Percentiles rank a stretch among this genome's conserved stretches.
Evolutionary conservation across 176 grass and related monocot genomes (phyloP).

Genomic region (Rhynchospora breviuscula): DNA sequence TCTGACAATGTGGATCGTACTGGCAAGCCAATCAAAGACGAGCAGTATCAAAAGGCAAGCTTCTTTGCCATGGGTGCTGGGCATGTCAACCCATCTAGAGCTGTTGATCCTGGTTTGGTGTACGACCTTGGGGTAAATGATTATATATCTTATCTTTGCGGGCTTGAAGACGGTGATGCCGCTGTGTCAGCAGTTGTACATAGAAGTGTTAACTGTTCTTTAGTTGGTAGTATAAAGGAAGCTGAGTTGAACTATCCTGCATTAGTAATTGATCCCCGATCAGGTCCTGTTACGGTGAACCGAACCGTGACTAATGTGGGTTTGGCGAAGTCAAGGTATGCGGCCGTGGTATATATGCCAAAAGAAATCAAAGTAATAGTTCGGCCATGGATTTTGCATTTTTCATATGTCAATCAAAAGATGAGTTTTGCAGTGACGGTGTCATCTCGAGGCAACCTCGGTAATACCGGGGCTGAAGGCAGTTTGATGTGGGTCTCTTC

Average conservation of each 20-base stretch:
- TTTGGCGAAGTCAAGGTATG: constrained; percentile 36
- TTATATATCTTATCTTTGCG: constrained; percentile 75
- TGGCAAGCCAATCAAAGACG: constrained; percentile 57
- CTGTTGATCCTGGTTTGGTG: constrained; percentile 66
- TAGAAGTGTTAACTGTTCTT: constrained; percentile 36
- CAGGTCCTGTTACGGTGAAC: constrained; percentile 49
- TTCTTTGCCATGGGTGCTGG: constrained; percentile 87
- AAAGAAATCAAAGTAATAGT: constrained; percentile 52
- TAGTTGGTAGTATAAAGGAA: constrained; percentile 44
- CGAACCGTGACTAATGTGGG: constrained; percentile 89
- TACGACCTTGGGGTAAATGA: constrained; percentile 54
- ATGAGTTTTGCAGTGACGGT: constrained; percentile 69
- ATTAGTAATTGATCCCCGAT: constrained; percentile 42
- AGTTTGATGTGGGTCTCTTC: constrained; percentile 68
- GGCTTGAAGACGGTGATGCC: constrained; percentile 45
- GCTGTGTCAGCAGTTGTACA: constrained; percentile 47
- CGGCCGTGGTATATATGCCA: constrained; percentile 50
- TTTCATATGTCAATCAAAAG: constrained; percentile 49
- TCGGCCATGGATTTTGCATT: constrained; percentile 49
- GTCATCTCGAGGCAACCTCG: constrained; percentile 25
- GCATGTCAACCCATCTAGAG: constrained; percentile 60
- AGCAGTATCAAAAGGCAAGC: constrained; percentile 62
- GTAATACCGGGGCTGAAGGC: constrained; percentile 42
- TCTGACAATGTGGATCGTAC: constrained; percentile 50
- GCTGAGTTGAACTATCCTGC: constrained; percentile 84